Evolutionary conservation across 2,329 filamentous ascomycete genomes (phyloP).

Genomic region (Colletotrichum gigasporum): DNA sequence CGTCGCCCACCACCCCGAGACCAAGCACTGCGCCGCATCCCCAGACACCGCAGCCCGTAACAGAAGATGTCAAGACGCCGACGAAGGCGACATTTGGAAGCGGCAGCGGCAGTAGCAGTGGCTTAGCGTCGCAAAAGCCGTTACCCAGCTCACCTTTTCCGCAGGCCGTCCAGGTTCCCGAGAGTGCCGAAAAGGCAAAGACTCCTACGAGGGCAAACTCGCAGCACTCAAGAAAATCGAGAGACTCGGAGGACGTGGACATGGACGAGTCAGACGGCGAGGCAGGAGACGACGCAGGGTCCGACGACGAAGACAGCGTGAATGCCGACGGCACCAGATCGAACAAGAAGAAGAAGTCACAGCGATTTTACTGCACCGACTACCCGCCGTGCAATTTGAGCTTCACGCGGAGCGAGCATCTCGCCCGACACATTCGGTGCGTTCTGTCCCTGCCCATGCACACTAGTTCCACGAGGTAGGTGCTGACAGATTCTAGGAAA

Average conservation of each 20-base stretch:
- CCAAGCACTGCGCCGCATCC: slow-evolving; percentile 46
- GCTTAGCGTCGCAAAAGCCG: slow-evolving; percentile 59
- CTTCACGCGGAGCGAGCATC: slow-evolving; percentile 94
- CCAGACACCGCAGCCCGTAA: slow-evolving; percentile 13
- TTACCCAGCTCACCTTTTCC: slow-evolving; percentile 63
- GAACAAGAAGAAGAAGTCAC: slow-evolving; percentile 94
- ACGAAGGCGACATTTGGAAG: slow-evolving; percentile 65
- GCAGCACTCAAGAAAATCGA: slow-evolving; percentile 68
- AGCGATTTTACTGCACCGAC: slow-evolving; percentile 95
- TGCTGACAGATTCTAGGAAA: slow-evolving; percentile 69
- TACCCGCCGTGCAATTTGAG: slow-evolving; percentile 94
- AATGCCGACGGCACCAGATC: slow-evolving; percentile 73
- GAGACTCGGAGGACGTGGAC: slow-evolving; percentile 75
- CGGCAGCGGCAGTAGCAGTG: slow-evolving; percentile 37
- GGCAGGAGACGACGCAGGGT: slow-evolving; percentile 61
- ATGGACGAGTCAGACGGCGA: slow-evolving; percentile 82
- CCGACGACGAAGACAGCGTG: slow-evolving; percentile 73
- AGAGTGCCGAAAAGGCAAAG: slow-evolving; percentile 52
- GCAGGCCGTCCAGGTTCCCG: slow-evolving; percentile 57
- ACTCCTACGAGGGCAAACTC: slow-evolving; percentile 64
- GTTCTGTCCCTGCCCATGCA: background rate
- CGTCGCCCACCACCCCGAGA: slow-evolving; percentile 46
- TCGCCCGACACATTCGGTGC: slow-evolving; percentile 92
- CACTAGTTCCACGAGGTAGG: too few relatives aligned
- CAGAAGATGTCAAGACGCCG: slow-evolving; percentile 66